Percentiles rank a stretch among this genome's conserved stretches.
phyloP scores from a whole-genome alignment of 331 rosid genomes.

The Stylosanthes scabra region DNA sequence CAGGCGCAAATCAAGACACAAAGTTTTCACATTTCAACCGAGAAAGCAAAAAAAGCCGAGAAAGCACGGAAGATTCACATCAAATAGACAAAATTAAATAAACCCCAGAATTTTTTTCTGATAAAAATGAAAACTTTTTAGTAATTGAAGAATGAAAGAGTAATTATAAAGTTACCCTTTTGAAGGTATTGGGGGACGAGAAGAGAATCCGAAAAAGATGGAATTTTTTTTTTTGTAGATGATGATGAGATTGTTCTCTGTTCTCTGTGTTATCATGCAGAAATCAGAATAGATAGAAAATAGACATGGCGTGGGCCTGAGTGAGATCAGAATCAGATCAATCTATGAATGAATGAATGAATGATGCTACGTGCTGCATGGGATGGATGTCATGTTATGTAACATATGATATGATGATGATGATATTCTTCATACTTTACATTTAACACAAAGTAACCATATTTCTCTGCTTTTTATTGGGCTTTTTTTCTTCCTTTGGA shows the following conservation, averaged over 20 bases:
- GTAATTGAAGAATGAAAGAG: conserved; percentile 12
- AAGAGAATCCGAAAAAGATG: conserved; percentile 17
- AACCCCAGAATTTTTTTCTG: background rate
- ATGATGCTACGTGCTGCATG: conserved; percentile 37
- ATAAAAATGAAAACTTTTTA: background rate
- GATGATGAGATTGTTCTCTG: background rate
- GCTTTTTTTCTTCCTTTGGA: background rate
- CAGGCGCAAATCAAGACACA: conserved; percentile 28
- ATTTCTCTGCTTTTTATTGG: background rate
- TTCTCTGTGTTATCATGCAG: background rate
- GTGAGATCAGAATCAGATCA: background rate
- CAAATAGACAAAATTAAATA: background rate
- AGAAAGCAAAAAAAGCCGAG: too few species aligned
- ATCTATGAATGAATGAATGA: background rate
- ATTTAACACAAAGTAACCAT: background rate
- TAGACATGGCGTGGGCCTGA: conserved; percentile 25
- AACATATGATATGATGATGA: background rate
- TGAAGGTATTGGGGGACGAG: conserved; percentile 6
- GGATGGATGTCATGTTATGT: conserved; percentile 26
- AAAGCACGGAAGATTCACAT: conserved; percentile 1
- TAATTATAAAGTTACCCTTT: conserved; percentile 22
- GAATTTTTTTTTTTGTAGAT: background rate
- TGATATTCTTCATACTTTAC: background rate
- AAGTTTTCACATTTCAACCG: conserved; percentile 30
- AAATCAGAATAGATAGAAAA: background rate